Base-by-base conservation (phyloP, 2,329 filamentous ascomycete genomes). In the Amauroascus niger region DNA sequence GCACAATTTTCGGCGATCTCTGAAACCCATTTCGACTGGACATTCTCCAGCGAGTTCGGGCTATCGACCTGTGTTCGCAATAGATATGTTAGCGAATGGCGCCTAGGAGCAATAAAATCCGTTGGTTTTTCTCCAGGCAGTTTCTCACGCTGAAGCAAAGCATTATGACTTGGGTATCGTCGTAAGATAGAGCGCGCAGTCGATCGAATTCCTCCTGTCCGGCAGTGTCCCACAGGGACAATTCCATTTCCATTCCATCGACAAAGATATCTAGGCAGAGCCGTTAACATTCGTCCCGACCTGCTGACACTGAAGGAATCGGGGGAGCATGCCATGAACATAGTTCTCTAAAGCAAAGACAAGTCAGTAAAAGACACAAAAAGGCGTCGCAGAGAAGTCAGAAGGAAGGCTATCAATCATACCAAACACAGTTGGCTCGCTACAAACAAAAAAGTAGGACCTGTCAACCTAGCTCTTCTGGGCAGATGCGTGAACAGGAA, bases 191-290 rank as follows among this genome's bases (percentile, higher is more conserved):
- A 59, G 89, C 95, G 65, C 93, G 87, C 71, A 98, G 75, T 51
- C 93, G 84, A 73, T 98, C 93, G 74, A 97, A 98, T 80, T 98
- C 93, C 76, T 98, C 93, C 74, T 98, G 93, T 24, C 93, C 93
- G 37, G 93, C 93, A 0, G 93, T 98, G 71, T 98, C 93, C 93
- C 93, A 98, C 56, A 98, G 79, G 55, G 91, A 96, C 53, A 98
- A 79, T 71, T 98, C 93, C 69, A 98, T 95, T 73, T 97, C 91
- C 50, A 90, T 87, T 67, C 86, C 90, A 69, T 98, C 93, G 69
- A 98, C 93, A 71, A 95, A 98, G 70, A 98, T 96, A 70, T 98
- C 91, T 93, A 63, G 8, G 33, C 13, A 43, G 20, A 35, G 11
- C 24, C 18, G 16, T 46, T 6, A 45, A n/a, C 28, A 26, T 43